These are phyloP conservation scores for Parmelia sp. DNA, from an alignment of 495 filamentous ascomycete species.

Conservation along the genomic window DNA sequence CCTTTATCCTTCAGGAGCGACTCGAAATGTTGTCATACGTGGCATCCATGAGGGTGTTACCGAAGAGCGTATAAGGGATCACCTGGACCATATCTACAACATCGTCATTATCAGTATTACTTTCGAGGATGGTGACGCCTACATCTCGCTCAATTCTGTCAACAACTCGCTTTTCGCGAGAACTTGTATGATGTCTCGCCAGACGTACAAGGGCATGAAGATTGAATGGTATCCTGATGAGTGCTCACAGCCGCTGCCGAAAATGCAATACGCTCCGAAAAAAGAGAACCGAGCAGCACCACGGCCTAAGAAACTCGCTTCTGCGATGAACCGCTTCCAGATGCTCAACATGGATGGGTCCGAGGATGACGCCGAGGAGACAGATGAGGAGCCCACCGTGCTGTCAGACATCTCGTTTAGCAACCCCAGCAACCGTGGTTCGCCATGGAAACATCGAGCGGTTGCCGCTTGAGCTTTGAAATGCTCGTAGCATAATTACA, in stretches of 20 bases:
- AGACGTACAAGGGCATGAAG: conserved; percentile 64
- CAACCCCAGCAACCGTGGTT: conserved; percentile 17
- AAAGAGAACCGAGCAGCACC: conserved; percentile 32
- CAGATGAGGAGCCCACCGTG: conserved; percentile 13
- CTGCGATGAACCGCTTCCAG: conserved; percentile 56
- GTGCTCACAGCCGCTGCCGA: conserved; percentile 56
- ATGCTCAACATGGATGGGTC: conserved; percentile 51
- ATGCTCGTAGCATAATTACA: background rate
- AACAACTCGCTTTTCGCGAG: conserved; percentile 68
- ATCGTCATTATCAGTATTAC: conserved; percentile 62
- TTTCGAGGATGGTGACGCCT: conserved; percentile 51
- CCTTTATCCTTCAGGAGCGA: conserved; percentile 47
- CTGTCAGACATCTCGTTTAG: conserved; percentile 19
- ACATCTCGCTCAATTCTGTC: conserved; percentile 71
- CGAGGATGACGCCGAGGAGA: conserved; percentile 25
- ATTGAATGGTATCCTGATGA: conserved; percentile 72
- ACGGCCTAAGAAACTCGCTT: conserved; percentile 32
- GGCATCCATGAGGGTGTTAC: conserved; percentile 53
- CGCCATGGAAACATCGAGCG: conserved; percentile 22
- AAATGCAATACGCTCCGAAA: conserved; percentile 27
- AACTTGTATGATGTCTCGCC: conserved; percentile 72
- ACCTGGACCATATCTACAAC: conserved; percentile 79
- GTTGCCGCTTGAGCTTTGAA: conserved; percentile 18
- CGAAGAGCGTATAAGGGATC: conserved; percentile 57
- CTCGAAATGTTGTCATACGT: conserved; percentile 65